phyloP scores from a whole-genome alignment of 257 asterid genomes.

The Solanum sejunctum region DNA sequence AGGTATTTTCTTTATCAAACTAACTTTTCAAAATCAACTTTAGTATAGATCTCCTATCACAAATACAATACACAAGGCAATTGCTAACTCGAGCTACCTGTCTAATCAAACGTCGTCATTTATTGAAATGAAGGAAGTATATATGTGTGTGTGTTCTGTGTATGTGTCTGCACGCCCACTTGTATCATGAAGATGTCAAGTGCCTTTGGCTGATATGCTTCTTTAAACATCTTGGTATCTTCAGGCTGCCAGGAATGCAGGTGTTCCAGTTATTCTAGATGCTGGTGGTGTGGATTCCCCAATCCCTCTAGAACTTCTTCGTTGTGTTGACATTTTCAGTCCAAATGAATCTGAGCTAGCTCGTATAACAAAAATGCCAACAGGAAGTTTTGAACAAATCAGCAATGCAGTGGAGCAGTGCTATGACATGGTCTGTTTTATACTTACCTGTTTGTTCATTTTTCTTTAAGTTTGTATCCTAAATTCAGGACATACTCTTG shows the following conservation, averaged over 20 bases:
- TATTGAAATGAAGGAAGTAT: neutral
- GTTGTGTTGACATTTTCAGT: constrained; percentile 56
- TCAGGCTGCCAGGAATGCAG: constrained; percentile 76
- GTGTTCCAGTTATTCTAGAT: constrained; percentile 83
- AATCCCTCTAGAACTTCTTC: constrained; percentile 54
- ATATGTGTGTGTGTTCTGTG: neutral
- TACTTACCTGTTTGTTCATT: neutral
- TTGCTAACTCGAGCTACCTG: neutral
- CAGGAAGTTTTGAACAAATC: constrained; percentile 72
- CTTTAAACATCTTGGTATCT: neutral
- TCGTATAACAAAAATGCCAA: constrained; percentile 70
- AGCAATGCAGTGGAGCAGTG: constrained; percentile 64
- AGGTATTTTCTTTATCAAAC: neutral
- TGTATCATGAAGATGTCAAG: neutral
- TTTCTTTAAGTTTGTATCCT: neutral
- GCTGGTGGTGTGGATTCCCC: constrained; percentile 95
- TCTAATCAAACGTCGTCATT: neutral
- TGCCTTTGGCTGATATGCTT: neutral
- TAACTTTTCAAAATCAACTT: neutral
- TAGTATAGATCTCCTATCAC: neutral
- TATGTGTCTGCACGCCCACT: neutral
- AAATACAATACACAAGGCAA: neutral
- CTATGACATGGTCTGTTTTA: constrained; percentile 55
- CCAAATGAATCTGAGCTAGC: constrained; percentile 91
- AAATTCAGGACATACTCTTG: neutral